Base-by-base conservation (phyloP, 768 basidiomycete genomes). In the Neoboletus brunneissimus region DNA sequence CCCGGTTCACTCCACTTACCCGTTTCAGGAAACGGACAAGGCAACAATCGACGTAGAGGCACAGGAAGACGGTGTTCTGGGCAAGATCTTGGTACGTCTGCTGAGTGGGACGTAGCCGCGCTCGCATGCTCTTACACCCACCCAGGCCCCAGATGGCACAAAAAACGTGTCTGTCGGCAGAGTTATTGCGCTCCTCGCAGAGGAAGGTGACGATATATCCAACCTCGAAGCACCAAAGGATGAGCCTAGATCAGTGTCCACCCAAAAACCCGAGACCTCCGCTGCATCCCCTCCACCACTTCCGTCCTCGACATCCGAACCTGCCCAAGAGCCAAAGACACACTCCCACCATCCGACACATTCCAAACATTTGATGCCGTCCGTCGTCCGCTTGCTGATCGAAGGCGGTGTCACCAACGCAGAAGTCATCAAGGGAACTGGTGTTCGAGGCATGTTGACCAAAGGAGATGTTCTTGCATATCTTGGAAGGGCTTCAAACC, bases 1-100 rank as follows among this genome's bases (percentile, higher is more conserved):
- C 42, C 29, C 40, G 15, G 34, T 18, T 38, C 48, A 53, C 6
- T 43, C 46, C n/a, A 22, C 54, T 54, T 12, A 59, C 43, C 31
- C 27, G 31, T 53, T 53, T 55, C 73, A 94, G 91, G 91, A 94
- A 80, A 94, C 91, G 42, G 91, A 94, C 79, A 93, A 93, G 73
- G 91, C 96, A 16, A 95, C 94, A 2, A 97, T 98, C 67, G 97
- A 99, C 71, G 96, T 99, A 8, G 97, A 99, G 75, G 94, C 97
- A 15, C 95, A 95, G 73, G 96, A 98, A 31, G 95, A 98, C 65
- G 97, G 97, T 60, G 73, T 98, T 16, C 74, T 99, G 68, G 95
- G 89, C 53, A 98, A 92, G 78, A 96, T 98, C 60, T 63, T 99
- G 65, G 94, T 94, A 66, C 51, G 88, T 75, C 32, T 40, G 13